Conservation (phyloP, 2,329 filamentous ascomycete species). For the Stachybotrys elegans region DNA sequence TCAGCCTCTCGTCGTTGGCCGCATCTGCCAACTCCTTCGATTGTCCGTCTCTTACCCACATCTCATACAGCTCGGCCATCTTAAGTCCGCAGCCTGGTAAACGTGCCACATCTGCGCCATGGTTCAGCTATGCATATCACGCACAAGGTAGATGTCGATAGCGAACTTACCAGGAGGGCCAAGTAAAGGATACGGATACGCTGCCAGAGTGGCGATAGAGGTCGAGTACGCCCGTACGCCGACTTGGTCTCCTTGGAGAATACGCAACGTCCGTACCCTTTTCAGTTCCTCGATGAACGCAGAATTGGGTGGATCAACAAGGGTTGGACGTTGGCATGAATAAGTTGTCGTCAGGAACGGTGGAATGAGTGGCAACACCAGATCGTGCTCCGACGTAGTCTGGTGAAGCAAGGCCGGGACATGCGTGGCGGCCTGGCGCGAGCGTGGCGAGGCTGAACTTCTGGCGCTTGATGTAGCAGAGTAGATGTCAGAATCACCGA, state of each 20-base stretch:
- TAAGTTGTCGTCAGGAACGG: slow-evolving; percentile 59
- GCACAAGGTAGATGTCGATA: neutral
- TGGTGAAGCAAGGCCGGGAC: slow-evolving; percentile 49
- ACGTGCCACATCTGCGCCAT: slow-evolving; percentile 37
- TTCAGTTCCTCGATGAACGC: slow-evolving; percentile 69
- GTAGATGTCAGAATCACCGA: neutral
- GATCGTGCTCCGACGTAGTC: slow-evolving; percentile 76
- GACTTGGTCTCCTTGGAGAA: slow-evolving; percentile 69
- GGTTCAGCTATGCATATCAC: slow-evolving; percentile 1
- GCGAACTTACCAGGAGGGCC: slow-evolving; percentile 37
- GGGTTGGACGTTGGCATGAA: slow-evolving; percentile 76
- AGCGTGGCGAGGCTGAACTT: slow-evolving; percentile 1
- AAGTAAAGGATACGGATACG: slow-evolving; percentile 60
- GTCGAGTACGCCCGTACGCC: slow-evolving; percentile 84
- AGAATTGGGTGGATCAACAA: slow-evolving; percentile 64
- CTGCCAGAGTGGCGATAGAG: slow-evolving; percentile 75
- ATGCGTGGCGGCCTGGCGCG: slow-evolving; percentile 10
- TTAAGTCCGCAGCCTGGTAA: slow-evolving; percentile 81
- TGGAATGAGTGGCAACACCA: slow-evolving; percentile 59
- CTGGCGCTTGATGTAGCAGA: neutral
- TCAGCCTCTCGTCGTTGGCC: slow-evolving; percentile 58
- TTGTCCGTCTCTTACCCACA: slow-evolving; percentile 60
- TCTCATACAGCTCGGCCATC: slow-evolving; percentile 70
- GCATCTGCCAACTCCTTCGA: slow-evolving; percentile 61
- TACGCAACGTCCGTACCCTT: slow-evolving; percentile 66